Percentiles rank a stretch among this genome's conserved stretches.
Conservation (phyloP, 1,284 basidiomycete species). For the Sanghuangporus sanghuang region DNA sequence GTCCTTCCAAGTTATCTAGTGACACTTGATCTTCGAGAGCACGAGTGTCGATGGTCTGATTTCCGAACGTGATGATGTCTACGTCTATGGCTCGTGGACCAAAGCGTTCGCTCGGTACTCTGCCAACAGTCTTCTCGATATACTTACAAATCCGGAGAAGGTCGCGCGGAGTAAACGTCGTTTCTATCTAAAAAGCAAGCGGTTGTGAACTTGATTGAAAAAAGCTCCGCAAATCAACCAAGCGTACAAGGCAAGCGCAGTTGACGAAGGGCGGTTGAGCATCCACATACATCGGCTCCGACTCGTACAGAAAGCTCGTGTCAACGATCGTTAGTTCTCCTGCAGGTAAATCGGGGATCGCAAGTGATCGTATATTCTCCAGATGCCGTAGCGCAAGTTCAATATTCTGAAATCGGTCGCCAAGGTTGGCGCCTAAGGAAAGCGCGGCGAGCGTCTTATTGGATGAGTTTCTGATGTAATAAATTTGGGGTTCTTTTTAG, state of each 20-base stretch:
- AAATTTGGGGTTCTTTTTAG: not conserved
- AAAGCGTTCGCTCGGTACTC: constrained; percentile 78
- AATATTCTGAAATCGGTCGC: constrained; percentile 84
- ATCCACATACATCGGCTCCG: constrained; percentile 91
- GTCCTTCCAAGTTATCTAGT: constrained; percentile 51
- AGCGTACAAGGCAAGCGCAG: constrained; percentile 78
- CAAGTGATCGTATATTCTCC: constrained; percentile 28
- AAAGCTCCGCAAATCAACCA: not conserved
- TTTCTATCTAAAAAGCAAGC: constrained; percentile 53
- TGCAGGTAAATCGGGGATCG: constrained; percentile 26
- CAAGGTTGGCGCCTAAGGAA: constrained; percentile 88
- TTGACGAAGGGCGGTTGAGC: constrained; percentile 92
- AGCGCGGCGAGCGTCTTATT: constrained; percentile 45
- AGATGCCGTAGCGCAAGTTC: constrained; percentile 65
- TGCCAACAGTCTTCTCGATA: constrained; percentile 75
- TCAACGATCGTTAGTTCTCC: constrained; percentile 49
- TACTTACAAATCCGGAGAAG: constrained; percentile 70
- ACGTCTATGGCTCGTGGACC: constrained; percentile 91
- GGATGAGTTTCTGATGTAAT: not conserved
- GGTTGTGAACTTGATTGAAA: not conserved
- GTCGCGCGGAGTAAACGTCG: constrained; percentile 56
- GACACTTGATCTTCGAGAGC: constrained; percentile 31
- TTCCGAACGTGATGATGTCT: constrained; percentile 82
- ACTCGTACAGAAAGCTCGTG: constrained; percentile 93
- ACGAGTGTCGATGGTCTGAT: constrained; percentile 56